These are phyloP conservation scores for Laburnicola sp. DNA, from an alignment of 2,329 filamentous ascomycete species.

Conservation along the genomic window DNA sequence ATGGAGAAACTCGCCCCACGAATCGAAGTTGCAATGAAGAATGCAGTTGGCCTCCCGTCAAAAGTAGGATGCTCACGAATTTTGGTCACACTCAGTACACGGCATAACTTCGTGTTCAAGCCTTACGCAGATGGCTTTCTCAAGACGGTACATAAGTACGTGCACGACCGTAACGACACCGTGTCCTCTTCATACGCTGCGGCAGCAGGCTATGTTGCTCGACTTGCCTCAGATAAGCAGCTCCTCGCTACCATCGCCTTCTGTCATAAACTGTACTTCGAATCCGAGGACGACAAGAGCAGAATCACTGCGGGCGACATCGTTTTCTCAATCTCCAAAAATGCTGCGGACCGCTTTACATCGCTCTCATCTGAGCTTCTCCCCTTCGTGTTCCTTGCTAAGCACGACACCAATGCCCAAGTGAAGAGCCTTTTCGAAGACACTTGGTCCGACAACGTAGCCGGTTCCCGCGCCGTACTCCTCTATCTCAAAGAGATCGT, in stretches of 20 bases:
- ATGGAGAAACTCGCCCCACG: constrained; percentile 73
- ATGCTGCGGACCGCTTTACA: constrained; percentile 86
- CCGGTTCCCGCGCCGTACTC: constrained; percentile 76
- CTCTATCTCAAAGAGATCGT: constrained; percentile 86
- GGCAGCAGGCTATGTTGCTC: constrained; percentile 81
- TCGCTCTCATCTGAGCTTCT: constrained; percentile 73
- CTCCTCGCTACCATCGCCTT: constrained; percentile 59
- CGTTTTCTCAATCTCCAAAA: constrained; percentile 79
- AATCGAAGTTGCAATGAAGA: constrained; percentile 79
- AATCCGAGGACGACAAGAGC: constrained; percentile 73
- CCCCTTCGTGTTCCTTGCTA: constrained; percentile 85
- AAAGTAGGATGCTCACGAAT: constrained; percentile 90
- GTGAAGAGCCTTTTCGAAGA: constrained; percentile 78
- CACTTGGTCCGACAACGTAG: constrained; percentile 89
- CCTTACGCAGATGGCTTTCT: constrained; percentile 77
- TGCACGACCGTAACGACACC: constrained; percentile 90
- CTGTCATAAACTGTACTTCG: constrained; percentile 73
- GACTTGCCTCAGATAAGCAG: constrained; percentile 62
- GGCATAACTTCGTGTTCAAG: constrained; percentile 73
- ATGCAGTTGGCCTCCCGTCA: constrained; percentile 85
- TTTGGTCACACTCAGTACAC: constrained; percentile 80
- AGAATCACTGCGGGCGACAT: constrained; percentile 80
- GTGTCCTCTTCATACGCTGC: constrained; percentile 87
- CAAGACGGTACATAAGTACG: constrained; percentile 75
- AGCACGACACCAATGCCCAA: constrained; percentile 81